Conservation (phyloP, 2,329 filamentous ascomycete species). For the Botrytis hyacinthi region DNA sequence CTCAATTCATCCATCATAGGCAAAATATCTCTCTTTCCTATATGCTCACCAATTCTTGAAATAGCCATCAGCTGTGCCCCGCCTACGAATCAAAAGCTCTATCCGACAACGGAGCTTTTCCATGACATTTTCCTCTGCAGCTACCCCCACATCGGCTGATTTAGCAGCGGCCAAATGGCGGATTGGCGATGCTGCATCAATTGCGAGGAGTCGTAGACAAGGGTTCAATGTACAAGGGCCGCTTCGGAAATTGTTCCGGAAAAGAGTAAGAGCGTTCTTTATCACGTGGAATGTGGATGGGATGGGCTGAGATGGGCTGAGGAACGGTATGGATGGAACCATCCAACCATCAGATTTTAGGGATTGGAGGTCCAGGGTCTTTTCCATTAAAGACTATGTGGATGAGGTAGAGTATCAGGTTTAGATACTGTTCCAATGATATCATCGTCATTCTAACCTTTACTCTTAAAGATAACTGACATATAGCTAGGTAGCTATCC, state of each 20-base stretch:
- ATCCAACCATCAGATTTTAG: not conserved
- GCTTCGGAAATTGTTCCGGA: not conserved
- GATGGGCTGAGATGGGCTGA: not conserved
- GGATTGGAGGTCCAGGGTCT: too few species aligned
- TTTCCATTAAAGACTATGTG: not conserved
- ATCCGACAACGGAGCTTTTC: slow-evolving; percentile 10
- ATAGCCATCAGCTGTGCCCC: slow-evolving; percentile 5
- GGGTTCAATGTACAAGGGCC: not conserved
- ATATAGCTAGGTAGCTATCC: not conserved
- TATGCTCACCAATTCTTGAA: not conserved
- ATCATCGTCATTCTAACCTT: not conserved
- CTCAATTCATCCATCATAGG: not conserved
- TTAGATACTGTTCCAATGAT: not conserved
- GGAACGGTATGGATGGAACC: not conserved
- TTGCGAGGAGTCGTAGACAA: not conserved
- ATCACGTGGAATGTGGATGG: not conserved
- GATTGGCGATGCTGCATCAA: not conserved
- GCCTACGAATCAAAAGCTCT: not conserved
- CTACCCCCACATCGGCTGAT: not conserved
- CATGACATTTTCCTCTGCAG: not conserved
- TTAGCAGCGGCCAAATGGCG: slow-evolving; percentile 9
- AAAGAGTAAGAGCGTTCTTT: not conserved
- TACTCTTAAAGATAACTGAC: not conserved
- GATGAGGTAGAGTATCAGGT: not conserved
- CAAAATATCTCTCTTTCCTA: not conserved